Evolutionary conservation across 1,139 yeast species (phyloP).

Genomic region (Yamadazyma songkhlaensis): DNA sequence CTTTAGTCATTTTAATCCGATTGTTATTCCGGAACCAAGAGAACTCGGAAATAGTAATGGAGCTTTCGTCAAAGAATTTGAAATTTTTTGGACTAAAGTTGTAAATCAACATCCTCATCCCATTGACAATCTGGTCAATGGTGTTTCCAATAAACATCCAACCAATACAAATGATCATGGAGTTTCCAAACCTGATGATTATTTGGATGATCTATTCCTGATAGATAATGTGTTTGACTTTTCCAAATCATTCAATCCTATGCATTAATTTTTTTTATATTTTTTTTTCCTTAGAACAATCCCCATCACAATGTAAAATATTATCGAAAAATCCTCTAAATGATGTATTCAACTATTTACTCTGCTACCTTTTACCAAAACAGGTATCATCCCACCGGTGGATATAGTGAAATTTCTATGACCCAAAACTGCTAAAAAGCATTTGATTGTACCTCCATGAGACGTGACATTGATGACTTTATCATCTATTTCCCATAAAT

Average conservation of each 20-base stretch:
- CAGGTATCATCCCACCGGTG: slow-evolving; percentile 70
- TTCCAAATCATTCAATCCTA: not conserved
- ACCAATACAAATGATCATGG: not conserved
- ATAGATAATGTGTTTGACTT: slow-evolving; percentile 2
- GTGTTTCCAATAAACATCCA: not conserved
- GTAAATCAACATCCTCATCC: no score
- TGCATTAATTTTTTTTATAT: no score
- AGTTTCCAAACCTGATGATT: not conserved
- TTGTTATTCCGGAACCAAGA: not conserved
- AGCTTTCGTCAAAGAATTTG: slow-evolving; percentile 1
- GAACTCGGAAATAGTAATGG: not conserved
- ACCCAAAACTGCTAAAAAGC: slow-evolving; percentile 51
- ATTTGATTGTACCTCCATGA: slow-evolving; percentile 63
- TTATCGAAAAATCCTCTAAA: no score
- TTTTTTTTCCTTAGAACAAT: no score
- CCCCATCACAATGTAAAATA: no score
- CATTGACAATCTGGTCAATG: no score
- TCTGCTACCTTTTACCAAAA: slow-evolving; percentile 45
- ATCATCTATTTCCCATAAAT: slow-evolving; percentile 19
- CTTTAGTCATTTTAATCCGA: not conserved
- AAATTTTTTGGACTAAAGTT: slow-evolving; percentile 1
- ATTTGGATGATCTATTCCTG: slow-evolving; percentile 1
- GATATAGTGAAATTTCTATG: slow-evolving; percentile 57
- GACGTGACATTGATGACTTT: slow-evolving; percentile 49
- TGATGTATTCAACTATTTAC: not conserved